Evolutionary conservation across 1,139 yeast species (phyloP), one percentile per base, ranked within the genome.

Genomic region (Pichia sp.): DNA sequence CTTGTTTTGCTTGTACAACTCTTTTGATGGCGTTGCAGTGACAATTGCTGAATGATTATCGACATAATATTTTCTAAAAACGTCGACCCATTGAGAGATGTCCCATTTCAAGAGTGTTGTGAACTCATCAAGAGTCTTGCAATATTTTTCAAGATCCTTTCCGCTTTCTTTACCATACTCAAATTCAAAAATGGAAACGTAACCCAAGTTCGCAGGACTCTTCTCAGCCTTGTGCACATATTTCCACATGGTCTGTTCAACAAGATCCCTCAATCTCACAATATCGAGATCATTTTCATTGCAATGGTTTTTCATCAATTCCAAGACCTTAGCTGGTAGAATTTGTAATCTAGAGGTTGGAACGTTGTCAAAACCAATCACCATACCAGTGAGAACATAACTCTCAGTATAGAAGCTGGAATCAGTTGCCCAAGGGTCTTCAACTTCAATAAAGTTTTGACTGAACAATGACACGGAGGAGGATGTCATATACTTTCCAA

Each of bases 371-470:
- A 84, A 58, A 30, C 68, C 67, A 40, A 87, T 57, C 47, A 73
- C 73, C 24, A 83, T 59, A 8, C 73, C 74, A 1, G 83, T 70
- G 41, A 73, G 66, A 34, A 72, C 59, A 55, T 70, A 87, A 51
- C 79, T 85, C 48, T 82, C 91, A 1, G 91, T 79, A 49, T 74
- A 72, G 49, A 68, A 78, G 27, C 72, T 77, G 6, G 82, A 67
- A 26, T 77, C 79, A 11, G 88, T 79, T 3, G 96, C 93, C 39
- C 77, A 62, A 1, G 98, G 96, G 35, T 82, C 75, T 28, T 78
- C 86, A 36, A 83, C 71, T 52, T 91, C 97, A 14, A 88, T 84
- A 47, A 91, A 67, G 38, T 72, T 62, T 51, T 74, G 75, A 44
- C 76, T 74, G 45, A 85, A 69, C 8, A 81, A 61, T 3, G 94